Base-by-base conservation (phyloP, 2,329 filamentous ascomycete genomes). In the Colletotrichum nymphaeae region DNA sequence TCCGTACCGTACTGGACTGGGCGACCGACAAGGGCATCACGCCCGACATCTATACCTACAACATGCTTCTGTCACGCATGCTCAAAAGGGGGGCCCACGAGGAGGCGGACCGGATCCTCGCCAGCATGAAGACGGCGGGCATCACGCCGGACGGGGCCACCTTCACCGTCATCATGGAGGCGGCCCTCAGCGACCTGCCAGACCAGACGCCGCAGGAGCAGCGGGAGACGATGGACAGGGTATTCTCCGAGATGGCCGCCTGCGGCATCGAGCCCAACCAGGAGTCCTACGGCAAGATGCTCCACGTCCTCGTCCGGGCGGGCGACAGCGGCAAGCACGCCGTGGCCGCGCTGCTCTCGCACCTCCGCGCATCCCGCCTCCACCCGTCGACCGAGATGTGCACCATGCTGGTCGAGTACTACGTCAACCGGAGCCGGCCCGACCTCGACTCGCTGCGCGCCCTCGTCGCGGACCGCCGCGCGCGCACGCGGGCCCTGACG, bases 111-210 rank as follows among this genome's bases (percentile, higher is more conserved):
- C 80, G 80, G 3, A 78, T 94, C 14, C 84, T 95, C 3, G 77
- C 83, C 4, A 82, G 86, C 67, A 95, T 95, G 93, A 83, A 87
- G 52, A 75, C 79, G 2, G 81, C 86, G 19, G 86, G 86, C 2
- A 80, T 94, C 32, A 76, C 86, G 35, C 88, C 92, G 1, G 90
- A 95, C 79, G 85, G 87, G n/a, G 88, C 88, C 6, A 97, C 94
- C 0, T 94, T 94, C 80, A 93, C 91, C 26, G 90, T 94, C 74
- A 86, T 97, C 69, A 85, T 97, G 8, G 90, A 93, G 55, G 88
- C 88, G 78, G 81, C 89, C 73, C 83, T 90, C 77, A 78, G 83
- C 74, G 76, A 81, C 53, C 81, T 90, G 55, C 78, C 82, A 49
- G 69, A 77, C 32, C 78, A 86, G 60, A 78, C 59, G 79, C 84